phyloP scores from a whole-genome alignment of 2,329 filamentous ascomycete genomes.

The Exophiala calicioides region DNA sequence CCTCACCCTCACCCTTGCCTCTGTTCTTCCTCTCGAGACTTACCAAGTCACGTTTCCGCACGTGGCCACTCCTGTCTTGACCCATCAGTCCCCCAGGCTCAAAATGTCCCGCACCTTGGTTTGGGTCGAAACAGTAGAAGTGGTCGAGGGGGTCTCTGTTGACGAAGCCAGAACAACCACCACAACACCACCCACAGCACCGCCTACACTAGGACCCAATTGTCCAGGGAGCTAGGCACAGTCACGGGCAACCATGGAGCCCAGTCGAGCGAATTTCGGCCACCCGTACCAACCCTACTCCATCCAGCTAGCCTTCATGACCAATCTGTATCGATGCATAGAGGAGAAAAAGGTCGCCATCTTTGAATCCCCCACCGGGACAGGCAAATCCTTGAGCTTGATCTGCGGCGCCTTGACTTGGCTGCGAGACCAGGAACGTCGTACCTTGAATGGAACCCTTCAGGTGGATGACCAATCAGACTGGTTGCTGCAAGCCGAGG shows the following conservation, averaged over 20 bases:
- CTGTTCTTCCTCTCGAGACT: too few species aligned
- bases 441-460: constrained; percentile 23
- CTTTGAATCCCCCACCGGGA: constrained; percentile 90
- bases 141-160: too few species aligned
- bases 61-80: too few species aligned
- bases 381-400: constrained; percentile 87
- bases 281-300: constrained; percentile 86
- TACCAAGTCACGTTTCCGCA: too few species aligned
- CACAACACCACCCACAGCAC: too few species aligned
- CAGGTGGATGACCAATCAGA: constrained; percentile 69
- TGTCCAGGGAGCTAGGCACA: too few species aligned
- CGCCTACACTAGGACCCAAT: too few species aligned
- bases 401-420: constrained; percentile 88
- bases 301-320: constrained; percentile 88
- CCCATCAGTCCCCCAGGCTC: too few species aligned
- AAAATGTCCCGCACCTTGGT: too few species aligned
- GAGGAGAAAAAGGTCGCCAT: constrained; percentile 80
- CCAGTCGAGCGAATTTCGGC: constrained; percentile 63
- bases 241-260: constrained; percentile 35
- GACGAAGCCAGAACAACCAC: too few species aligned
- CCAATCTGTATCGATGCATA: constrained; percentile 74
- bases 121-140: too few species aligned
- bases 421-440: constrained; percentile 77
- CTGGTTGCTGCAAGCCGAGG: constrained; percentile 80
- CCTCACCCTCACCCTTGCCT: too few species aligned